Conservation (phyloP, 75 land plant genomes). For the Picea sitchensis region DNA sequence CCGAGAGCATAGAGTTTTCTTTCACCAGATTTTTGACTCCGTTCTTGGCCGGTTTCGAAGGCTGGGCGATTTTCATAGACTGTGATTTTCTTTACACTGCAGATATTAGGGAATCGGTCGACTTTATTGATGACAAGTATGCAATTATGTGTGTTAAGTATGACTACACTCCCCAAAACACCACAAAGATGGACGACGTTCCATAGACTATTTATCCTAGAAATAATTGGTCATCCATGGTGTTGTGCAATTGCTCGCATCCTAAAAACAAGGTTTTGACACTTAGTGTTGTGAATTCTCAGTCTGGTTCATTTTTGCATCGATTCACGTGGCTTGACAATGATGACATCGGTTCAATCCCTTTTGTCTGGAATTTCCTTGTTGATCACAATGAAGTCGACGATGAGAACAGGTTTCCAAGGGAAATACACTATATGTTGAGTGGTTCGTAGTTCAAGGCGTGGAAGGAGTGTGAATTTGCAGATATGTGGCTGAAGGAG, state of each 20-base stretch:
- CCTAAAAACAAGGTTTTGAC: slow-evolving; percentile 51
- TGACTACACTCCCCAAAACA: slow-evolving; percentile 31
- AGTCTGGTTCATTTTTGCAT: slow-evolving; percentile 64
- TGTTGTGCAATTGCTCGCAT: slow-evolving; percentile 52
- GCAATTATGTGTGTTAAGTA: too few relatives aligned
- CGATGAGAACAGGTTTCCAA: slow-evolving; percentile 35
- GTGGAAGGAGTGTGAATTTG: slow-evolving; percentile 73
- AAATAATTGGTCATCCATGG: too few relatives aligned
- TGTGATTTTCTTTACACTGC: too few relatives aligned
- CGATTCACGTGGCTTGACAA: slow-evolving; percentile 21
- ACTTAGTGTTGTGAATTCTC: slow-evolving; percentile 7
- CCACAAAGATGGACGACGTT: slow-evolving; percentile 73
- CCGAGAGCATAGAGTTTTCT: slow-evolving; percentile 67
- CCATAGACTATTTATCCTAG: slow-evolving; percentile 40
- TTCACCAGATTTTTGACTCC: too few relatives aligned
- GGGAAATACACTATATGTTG: slow-evolving; percentile 66
- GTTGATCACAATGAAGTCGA: slow-evolving; percentile 57
- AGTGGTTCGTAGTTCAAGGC: slow-evolving; percentile 85
- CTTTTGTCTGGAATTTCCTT: slow-evolving; percentile 18
- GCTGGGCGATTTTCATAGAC: too few relatives aligned
- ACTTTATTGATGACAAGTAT: too few relatives aligned
- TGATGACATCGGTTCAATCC: too few relatives aligned
- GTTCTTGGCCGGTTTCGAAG: too few relatives aligned
- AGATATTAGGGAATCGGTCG: too few relatives aligned
- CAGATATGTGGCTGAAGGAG: slow-evolving; percentile 60